Base-by-base conservation (phyloP, 495 filamentous ascomycete species). In the Daldinia decipiens region DNA sequence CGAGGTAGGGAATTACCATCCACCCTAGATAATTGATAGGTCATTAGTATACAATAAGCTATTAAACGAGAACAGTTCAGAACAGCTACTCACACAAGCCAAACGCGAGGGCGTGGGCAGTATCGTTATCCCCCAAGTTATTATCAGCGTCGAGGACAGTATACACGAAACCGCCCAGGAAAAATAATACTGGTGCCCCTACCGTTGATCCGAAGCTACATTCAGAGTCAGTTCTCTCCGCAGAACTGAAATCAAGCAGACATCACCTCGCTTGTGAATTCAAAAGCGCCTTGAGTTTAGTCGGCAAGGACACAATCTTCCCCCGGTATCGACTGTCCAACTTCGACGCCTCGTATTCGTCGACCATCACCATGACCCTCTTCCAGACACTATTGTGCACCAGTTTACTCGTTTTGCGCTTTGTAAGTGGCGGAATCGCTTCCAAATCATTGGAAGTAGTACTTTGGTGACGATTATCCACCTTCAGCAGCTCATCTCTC, bases 131-230 rank as follows among this genome's bases (percentile, higher is more conserved):
- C 3, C 82, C 81, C 0, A 78, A 21, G n/a, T 70, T 67, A n/a
- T 64, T 74, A 13, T 62, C 64, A 7, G 78, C 62, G 55, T 82
- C 80, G 8, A 83, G 59, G 17, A 85, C 65, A 2, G 75, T 79
- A 51, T 81, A 81, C 1, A 82, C 43, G 40, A 85, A 86, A 0
- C 79, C 73, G 2, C 82, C 82, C 0, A 82, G 60, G 58, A 82
- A 86, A 70, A 86, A 84, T 2, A 83, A 65, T 0, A 86, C 75
- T 0, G 84, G 83, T 5, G 81, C 81, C 7, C 84, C 84, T 15
- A 86, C 77, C 7, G 81, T 78, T 47, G 81, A 71, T 11, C 83
- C 84, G 47, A 85, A 86, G 24, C 78, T 77, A 51, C 31, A 50
- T 12, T 24, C 19, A 12, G 40, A 65, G 50, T 71, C 38, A 77